Evolutionary conservation across 1,139 yeast species (phyloP).

Genomic region (Geotrichum aggregatum): DNA sequence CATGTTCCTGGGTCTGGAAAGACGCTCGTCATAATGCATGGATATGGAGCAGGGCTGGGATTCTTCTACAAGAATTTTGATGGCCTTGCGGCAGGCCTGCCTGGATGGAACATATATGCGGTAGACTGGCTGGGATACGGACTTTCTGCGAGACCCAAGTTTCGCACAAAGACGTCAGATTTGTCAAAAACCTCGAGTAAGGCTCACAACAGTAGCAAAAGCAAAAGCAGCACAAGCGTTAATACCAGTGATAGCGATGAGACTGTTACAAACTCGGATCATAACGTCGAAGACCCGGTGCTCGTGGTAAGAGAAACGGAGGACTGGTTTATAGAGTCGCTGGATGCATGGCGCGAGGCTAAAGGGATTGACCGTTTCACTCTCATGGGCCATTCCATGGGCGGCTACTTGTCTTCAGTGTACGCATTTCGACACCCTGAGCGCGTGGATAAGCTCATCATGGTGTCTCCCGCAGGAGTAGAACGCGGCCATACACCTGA

Average conservation of each 20-base stretch:
- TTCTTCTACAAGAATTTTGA: slow-evolving; percentile 72
- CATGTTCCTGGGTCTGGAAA: slow-evolving; percentile 12
- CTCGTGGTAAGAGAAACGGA: slow-evolving; percentile 53
- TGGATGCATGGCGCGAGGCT: slow-evolving; percentile 67
- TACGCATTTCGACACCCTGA: slow-evolving; percentile 71
- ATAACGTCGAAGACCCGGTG: slow-evolving; percentile 31
- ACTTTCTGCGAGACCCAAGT: slow-evolving; percentile 59
- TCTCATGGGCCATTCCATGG: slow-evolving; percentile 81
- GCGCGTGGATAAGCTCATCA: slow-evolving; percentile 53
- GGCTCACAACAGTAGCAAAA: neutral
- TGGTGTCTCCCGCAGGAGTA: slow-evolving; percentile 83
- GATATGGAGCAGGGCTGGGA: slow-evolving; percentile 81
- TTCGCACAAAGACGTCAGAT: slow-evolving; percentile 35
- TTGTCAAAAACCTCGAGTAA: slow-evolving; percentile 24
- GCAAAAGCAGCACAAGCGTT: neutral
- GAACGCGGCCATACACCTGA: slow-evolving; percentile 32
- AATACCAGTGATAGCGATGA: no score
- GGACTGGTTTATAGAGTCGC: slow-evolving; percentile 65
- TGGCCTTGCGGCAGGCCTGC: slow-evolving; percentile 37
- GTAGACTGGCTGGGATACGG: slow-evolving; percentile 81
- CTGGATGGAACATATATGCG: slow-evolving; percentile 48
- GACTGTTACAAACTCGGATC: no score
- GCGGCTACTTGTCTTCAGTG: slow-evolving; percentile 78
- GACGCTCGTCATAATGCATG: slow-evolving; percentile 64
- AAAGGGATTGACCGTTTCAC: slow-evolving; percentile 51